Percentiles rank a stretch among this genome's conserved stretches.
Evolutionary conservation across 139 green algal genomes (phyloP).

Genomic region (Zygnema cylindricum): DNA sequence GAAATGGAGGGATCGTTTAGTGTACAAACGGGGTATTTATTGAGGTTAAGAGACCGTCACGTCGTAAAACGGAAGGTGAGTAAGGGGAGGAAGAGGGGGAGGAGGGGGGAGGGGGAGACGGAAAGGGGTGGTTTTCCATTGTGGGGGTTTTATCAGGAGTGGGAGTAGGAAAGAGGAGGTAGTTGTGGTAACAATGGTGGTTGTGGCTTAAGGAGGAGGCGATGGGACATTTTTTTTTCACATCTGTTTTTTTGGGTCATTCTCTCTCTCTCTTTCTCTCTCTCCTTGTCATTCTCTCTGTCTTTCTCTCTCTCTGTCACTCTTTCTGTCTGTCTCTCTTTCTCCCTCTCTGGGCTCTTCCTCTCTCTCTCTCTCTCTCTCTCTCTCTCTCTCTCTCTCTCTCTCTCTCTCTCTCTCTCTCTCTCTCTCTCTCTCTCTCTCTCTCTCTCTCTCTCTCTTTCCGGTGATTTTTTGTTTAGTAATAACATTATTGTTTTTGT

Average conservation of each 20-base stretch:
- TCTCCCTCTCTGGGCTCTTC: neutral
- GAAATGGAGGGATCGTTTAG: neutral
- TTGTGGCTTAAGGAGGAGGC: too few species aligned
- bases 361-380: neutral
- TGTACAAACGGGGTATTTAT: neutral
- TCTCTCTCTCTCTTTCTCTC: neutral
- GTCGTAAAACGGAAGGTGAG: neutral
- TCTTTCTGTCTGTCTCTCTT: neutral
- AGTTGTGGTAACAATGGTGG: too few species aligned
- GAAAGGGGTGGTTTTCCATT: too few species aligned
- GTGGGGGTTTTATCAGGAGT: too few species aligned
- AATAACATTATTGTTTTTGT: neutral
- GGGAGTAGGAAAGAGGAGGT: too few species aligned
- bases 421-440: neutral
- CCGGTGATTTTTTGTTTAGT: neutral
- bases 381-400: neutral
- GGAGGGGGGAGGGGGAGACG: too few species aligned
- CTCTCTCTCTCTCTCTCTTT: neutral
- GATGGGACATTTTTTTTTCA: too few species aligned
- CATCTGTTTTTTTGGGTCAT: neutral
- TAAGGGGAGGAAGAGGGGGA: too few species aligned
- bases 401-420: neutral
- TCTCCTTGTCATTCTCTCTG: neutral
- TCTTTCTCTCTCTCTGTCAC: neutral
- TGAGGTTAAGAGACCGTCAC: neutral